Base-by-base conservation (phyloP, 371 early-diverging fungal species). In the Mucor velutinosus region DNA sequence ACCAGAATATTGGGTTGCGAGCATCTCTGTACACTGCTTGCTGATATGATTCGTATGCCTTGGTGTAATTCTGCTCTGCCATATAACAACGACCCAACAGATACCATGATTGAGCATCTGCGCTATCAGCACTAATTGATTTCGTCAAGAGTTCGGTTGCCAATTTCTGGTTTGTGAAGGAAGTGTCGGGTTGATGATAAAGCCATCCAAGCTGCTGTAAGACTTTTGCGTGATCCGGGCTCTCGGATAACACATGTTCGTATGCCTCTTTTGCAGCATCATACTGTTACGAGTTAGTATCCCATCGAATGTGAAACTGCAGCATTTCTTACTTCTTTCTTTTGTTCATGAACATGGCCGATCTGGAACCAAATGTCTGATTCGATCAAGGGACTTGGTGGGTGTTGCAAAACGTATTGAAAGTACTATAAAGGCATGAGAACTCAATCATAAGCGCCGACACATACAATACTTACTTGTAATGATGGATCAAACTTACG, bases 311-410 rank as follows among this genome's bases (percentile, higher is more conserved):
- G 7, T 47, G 19, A 47, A 21, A 47, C 47, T 47, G 8, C 47
- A 53, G 53, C 33, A 4, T 14, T 41, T 11, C 7, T n/a, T 76
- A 89, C 90, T 74, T 96, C 95, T 65, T 93, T 93, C 72, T 92
- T 92, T 66, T 93, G 92, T 73, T 96, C 97, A 72, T 95, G 91
- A 8, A 95, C 93, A 68, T 94, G 94, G 25, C 96, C 98, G 55
- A 96, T 96, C 76, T 98, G 97, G 76, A 95, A 97, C 95, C 94
- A 94, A 49, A 98, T 94, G 71, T 98, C 98, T 4, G 89, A 85
- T 69, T 94, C 94, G 19, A 90, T 93, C 19, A 97, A 81, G 8
- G 98, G 97, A 67, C 87, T 88, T 19, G 97, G 97, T 7, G 97
- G 97, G 25, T 84, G 82, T 30, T 81, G 76, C 14, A 96, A 76